Conservation (phyloP, 371 early-diverging fungal genomes). For the Apophysomyces trapeziformis region DNA sequence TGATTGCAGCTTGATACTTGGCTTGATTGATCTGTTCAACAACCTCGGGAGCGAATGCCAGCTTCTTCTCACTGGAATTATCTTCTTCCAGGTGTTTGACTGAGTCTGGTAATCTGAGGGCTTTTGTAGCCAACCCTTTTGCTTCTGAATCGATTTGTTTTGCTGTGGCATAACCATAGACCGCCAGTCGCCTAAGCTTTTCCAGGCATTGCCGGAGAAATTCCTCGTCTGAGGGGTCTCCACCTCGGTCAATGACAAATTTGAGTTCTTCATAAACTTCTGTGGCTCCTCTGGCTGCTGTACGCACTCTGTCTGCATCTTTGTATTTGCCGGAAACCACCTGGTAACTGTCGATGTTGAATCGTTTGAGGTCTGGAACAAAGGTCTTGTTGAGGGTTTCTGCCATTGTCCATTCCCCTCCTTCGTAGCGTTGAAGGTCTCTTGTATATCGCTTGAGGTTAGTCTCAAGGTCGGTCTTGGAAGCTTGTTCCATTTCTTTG, state of each 20-base stretch:
- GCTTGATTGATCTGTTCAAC: too few species aligned
- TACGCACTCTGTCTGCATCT: conserved; percentile 11
- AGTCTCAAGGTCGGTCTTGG: neutral
- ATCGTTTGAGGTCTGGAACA: conserved; percentile 4
- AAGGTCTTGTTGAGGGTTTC: conserved; percentile 15
- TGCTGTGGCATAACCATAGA: conserved; percentile 16
- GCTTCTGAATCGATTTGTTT: conserved; percentile 14
- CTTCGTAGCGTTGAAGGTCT: neutral
- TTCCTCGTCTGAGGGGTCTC: conserved; percentile 6
- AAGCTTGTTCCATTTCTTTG: neutral
- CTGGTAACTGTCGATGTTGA: neutral
- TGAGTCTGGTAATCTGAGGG: too few species aligned
- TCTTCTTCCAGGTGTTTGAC: too few species aligned
- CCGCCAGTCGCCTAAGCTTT: conserved; percentile 12
- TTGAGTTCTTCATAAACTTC: conserved; percentile 16
- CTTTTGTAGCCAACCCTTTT: too few species aligned
- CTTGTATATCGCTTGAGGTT: conserved; percentile 1
- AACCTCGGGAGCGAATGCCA: too few species aligned
- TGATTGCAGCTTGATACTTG: too few species aligned
- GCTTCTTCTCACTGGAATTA: too few species aligned
- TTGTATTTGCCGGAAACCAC: conserved; percentile 8
- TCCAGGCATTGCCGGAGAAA: neutral
- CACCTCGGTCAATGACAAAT: conserved; percentile 5
- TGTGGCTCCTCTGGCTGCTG: conserved; percentile 14
- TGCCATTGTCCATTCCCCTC: conserved; percentile 10